phyloP scores from a whole-genome alignment of 73 alveolate genomes.

The Durusdinium trenchii region DNA sequence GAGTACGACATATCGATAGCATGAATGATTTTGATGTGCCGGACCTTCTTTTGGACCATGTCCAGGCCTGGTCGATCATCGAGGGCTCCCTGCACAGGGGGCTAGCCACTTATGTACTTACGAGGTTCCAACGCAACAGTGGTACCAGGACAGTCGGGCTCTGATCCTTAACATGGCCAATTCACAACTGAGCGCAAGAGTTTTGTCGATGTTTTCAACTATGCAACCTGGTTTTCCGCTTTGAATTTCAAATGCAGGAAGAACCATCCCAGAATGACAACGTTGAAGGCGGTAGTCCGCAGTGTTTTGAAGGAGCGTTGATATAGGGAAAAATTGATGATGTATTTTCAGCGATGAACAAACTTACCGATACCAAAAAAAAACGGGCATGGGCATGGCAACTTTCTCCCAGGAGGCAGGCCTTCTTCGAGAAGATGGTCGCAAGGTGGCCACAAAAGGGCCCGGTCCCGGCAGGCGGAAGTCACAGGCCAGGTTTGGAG shows the following conservation, averaged over 20 bases:
- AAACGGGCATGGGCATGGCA: too few relatives aligned
- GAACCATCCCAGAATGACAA: background rate
- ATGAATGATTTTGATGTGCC: background rate
- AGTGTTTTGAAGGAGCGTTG: background rate
- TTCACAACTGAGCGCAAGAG: background rate
- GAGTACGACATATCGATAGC: background rate
- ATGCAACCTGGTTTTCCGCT: background rate
- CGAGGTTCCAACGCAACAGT: background rate
- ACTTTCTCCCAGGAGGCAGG: too few relatives aligned
- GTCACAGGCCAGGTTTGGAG: too few relatives aligned
- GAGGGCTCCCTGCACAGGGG: background rate
- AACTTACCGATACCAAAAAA: background rate
- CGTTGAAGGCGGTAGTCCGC: background rate
- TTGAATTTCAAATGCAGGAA: background rate
- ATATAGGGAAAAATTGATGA: background rate
- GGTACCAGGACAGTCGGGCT: too few relatives aligned
- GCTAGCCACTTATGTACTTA: background rate
- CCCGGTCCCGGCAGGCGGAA: too few relatives aligned
- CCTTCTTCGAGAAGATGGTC: background rate
- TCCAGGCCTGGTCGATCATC: background rate
- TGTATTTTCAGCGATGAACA: background rate
- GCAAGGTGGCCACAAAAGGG: too few relatives aligned
- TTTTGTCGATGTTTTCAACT: background rate
- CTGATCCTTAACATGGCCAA: too few relatives aligned
- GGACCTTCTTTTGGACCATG: background rate